Base-by-base conservation (phyloP, 805 yeast genomes). In the Saccharomycopsis javanensis region DNA sequence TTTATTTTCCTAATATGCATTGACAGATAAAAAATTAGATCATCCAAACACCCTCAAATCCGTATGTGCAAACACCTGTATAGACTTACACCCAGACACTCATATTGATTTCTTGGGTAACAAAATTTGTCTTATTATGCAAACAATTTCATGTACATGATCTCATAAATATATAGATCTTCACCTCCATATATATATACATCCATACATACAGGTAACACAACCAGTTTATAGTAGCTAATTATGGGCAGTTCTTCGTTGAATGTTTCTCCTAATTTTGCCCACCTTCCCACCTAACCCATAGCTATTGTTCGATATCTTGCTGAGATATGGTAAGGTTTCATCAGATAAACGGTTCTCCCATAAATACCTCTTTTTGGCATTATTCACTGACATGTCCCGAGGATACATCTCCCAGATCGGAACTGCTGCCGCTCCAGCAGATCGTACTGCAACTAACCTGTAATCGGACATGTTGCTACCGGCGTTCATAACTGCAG, bases 241-340 rank as follows among this genome's bases (percentile, higher is more conserved):
- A 20, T 4, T n/a, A 38, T 11, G 13, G 27, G 11, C 27, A 6
- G 18, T 28, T 38, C 63, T 58, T 61, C 83, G 70, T 66, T 68
- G 67, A 8, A 79, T 72, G 60, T 79, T 79, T 53, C 82, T 64
- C 58, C 85, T 66, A 2, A 75, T 69, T 58, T 72, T 75, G 71
- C 80, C 74, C 0, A 75, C 74, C 23, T 79, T 80, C 30, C 80
- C 78, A 3, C 82, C 75, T 54, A 71, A 73, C 8, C 69, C 74
- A 56, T 74, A 73, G 15, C 73, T 71, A 6, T 28, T 50, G 5
- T 48, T 20, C 34, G 33, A 16, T 28, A 28, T 28, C 33, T 13
- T 28, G 16, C 51, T 48, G 35, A 48, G 35, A 28, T 27, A 27
- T 2, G 51, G 51, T 3, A 27, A 20, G 30, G n/a, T 8, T 8